Base-by-base conservation (phyloP, 352 stramenopile genomes). In the Phytophthora hibernalis region DNA sequence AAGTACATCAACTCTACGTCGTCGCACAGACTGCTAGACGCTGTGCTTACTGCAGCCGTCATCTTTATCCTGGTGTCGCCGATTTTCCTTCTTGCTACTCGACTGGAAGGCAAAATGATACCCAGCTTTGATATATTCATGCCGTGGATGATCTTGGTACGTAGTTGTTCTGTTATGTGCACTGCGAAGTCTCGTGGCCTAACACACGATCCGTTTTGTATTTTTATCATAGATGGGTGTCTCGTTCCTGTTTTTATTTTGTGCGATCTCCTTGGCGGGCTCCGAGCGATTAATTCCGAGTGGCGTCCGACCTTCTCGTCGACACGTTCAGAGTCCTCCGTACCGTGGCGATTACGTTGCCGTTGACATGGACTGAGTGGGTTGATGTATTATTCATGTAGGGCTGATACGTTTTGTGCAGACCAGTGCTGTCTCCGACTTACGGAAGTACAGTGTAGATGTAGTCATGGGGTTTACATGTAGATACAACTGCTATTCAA, bases 81-180 rank as follows among this genome's bases (percentile, higher is more conserved):
- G 22, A 85, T 89, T 37, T 89, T 94, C 61, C 77, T 94, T 58
- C 78, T 94, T 2, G 66, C 81, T 5, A 71, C 80, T 26, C 76
- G 82, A 1, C 68, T 94, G 50, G 61, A 94, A 24, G 73, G 76
- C 18, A 78, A 74, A 40, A 68, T 52, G 20, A 89, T 94, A 60
- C 91, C 86, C 12, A 80, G 80, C 37, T 88, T 94, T 57, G 82
- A 89, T 61, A 81, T 94, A 11, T 53, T 94, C 22, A 67, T 94
- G 43, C 86, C 86, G 35, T 92, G 82, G 82, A 80, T 91, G 55
- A 79, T 94, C 45, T 67, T 94, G 54, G 85, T 91, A 80, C 54
- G 81, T 89, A 28, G 13, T 5, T 43, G 35, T 6, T 43, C n/a
- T 54, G 22, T 37, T 22, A 24, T 16, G 10, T 31, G 42, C 18